Percentiles rank a stretch among this genome's conserved stretches.
These are phyloP conservation scores for Trypanosoma theileri DNA, from an alignment of 208 protist species.

Conservation along the genomic window DNA sequence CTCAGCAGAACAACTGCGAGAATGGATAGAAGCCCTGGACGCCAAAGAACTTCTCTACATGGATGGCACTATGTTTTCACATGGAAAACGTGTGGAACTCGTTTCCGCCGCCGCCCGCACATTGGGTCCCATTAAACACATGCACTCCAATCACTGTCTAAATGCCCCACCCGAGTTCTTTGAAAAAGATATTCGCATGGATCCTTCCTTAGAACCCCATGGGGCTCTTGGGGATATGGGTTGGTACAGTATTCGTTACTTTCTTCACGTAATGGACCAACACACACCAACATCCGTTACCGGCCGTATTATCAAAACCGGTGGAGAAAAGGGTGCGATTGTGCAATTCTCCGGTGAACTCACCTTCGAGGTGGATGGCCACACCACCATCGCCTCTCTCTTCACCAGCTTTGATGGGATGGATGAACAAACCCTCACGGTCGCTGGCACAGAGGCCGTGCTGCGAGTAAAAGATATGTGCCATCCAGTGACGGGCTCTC, in stretches of 20 bases:
- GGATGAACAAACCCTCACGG: conserved; percentile 26
- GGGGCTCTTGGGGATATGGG: conserved; percentile 58
- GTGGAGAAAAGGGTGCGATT: conserved; percentile 37
- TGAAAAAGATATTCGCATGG: conserved; percentile 41
- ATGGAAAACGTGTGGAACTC: conserved; percentile 38
- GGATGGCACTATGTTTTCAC: conserved; percentile 63
- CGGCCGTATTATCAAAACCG: conserved; percentile 39
- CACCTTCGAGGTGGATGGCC: conserved; percentile 27
- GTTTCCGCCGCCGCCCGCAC: conserved; percentile 27
- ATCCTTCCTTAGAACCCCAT: conserved; percentile 48
- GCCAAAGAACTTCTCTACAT: conserved; percentile 54
- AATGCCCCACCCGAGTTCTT: conserved; percentile 33
- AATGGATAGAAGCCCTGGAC: conserved; percentile 52
- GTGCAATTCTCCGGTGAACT: conserved; percentile 42
- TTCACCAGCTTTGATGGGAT: conserved; percentile 39
- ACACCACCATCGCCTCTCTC: conserved; percentile 16
- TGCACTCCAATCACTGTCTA: conserved; percentile 37
- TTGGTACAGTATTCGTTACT: conserved; percentile 59
- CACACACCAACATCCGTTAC: conserved; percentile 46
- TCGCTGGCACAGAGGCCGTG: conserved; percentile 11
- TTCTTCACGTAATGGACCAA: conserved; percentile 60
- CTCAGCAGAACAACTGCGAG: conserved; percentile 43
- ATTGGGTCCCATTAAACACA: conserved; percentile 41
- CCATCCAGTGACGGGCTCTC: not conserved
- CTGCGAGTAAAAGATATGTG: conserved; percentile 12